Evolutionary conservation across 106 monocot genomes (phyloP).

Genomic region (Dendrobium chrysotoxum): DNA sequence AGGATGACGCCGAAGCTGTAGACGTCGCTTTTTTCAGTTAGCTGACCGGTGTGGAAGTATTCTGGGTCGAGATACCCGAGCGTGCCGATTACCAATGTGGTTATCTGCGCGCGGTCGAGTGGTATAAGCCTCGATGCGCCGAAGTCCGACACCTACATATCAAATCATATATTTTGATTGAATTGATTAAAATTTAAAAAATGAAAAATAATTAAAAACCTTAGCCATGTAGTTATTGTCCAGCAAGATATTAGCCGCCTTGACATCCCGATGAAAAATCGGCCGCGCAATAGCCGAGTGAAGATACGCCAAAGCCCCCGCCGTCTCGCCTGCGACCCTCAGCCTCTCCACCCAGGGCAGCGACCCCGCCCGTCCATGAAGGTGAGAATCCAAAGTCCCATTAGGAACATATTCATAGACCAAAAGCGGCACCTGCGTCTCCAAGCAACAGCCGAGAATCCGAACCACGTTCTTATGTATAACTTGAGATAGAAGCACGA

Average conservation of each 20-base stretch:
- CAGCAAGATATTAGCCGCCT: conserved; percentile 35
- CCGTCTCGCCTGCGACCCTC: conserved; percentile 19
- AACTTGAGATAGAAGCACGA: conserved; percentile 24
- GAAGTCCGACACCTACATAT: conserved; percentile 24
- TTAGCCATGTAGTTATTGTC: conserved; percentile 25
- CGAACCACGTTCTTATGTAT: conserved; percentile 23
- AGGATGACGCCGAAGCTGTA: conserved; percentile 43
- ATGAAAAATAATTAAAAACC: neutral
- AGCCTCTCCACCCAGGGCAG: conserved; percentile 16
- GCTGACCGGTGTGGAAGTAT: conserved; percentile 23
- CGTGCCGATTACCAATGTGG: conserved; percentile 31
- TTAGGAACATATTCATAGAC: conserved; percentile 28
- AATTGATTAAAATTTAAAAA: too few species aligned
- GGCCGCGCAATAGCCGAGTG: conserved; percentile 10
- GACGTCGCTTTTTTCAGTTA: conserved; percentile 47
- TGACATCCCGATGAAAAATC: conserved; percentile 35
- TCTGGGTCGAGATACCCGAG: conserved; percentile 44
- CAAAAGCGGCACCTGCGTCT: conserved; percentile 21
- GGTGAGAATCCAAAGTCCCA: conserved; percentile 12
- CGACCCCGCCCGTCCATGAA: neutral
- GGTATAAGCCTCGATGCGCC: conserved; percentile 27
- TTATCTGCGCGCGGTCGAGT: conserved; percentile 3
- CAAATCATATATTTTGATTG: too few species aligned
- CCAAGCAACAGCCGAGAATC: conserved; percentile 29
- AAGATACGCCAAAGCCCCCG: conserved; percentile 25